Evolutionary conservation across 2,329 filamentous ascomycete genomes (phyloP), one percentile per base, ranked within the genome.

Genomic region (Sporothrix schenckii): DNA sequence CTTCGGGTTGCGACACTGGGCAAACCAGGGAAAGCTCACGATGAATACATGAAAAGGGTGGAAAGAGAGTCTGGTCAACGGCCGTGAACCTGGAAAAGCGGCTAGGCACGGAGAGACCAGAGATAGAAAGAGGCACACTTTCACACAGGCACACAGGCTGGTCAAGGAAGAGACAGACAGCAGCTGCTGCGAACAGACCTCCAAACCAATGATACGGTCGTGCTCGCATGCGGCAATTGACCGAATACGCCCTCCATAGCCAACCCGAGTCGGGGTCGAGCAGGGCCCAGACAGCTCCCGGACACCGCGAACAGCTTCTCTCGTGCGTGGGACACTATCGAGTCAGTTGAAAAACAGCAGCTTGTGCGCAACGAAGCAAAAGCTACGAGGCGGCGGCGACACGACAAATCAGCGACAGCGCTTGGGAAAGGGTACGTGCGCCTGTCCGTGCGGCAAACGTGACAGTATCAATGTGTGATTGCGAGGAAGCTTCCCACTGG

Each of bases 1-100:
- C 58, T n/a, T 44, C 63, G 47, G 63, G 47, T 66, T 66, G 47
- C 63, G 10, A 66, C 63, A 53, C n/a, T 66, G 49, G 14, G 30
- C 63, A 66, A 66, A 39, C 63, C 49, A 65, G 61, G 63, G 63
- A 66, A 66, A 66, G 41, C 19, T 16, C 24, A 53, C 16, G 47
- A 50, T 34, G 61, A 4, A 34, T 16, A 44, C 9, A 44, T 44
- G 60, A 14, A 49, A 30, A 14, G n/a, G 41, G n/a, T 54, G n/a
- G 34, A 39, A 21, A 21, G 52, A 5, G 24, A 14, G 24, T 21
- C 13, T 44, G 14, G 39, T 47, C 39, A 47, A 21, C 34, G 11
- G 56, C 34, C 56, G 34, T 44, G 56, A 60, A 60, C 56, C 34
- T 2, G 54, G 54, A 58, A 58, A 58, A 60, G 34, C 34, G 56